Percentiles rank a stretch among this genome's conserved stretches.
Evolutionary conservation across 2,329 filamentous ascomycete species (phyloP).

Genomic region (Fusarium zealandicum): DNA sequence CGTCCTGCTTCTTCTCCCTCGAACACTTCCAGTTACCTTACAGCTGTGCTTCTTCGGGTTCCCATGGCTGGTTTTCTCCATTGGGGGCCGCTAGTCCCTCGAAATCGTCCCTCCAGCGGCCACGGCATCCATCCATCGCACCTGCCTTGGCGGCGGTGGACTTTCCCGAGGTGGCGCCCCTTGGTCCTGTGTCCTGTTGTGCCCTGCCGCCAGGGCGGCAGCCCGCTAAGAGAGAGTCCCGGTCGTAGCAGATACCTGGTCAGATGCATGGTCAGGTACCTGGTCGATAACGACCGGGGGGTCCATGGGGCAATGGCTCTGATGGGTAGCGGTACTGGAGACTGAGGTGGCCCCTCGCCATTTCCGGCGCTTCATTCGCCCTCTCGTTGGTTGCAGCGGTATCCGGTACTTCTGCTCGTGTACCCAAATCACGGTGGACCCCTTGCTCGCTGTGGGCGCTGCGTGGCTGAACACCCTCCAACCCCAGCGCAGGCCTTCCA

Average conservation of each 20-base stretch:
- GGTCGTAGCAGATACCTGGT: slow-evolving; percentile 19
- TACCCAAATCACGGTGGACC: slow-evolving; percentile 34
- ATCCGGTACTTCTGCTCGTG: slow-evolving; percentile 27
- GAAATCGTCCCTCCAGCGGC: slow-evolving; percentile 18
- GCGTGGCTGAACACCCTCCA: slow-evolving; percentile 40
- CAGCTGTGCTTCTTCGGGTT: slow-evolving; percentile 21
- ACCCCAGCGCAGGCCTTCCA: slow-evolving; percentile 26
- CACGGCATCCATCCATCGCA: slow-evolving; percentile 10
- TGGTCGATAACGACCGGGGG: slow-evolving; percentile 8
- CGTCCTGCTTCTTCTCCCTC: slow-evolving; percentile 4
- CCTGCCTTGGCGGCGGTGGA: slow-evolving; percentile 22
- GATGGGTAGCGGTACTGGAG: slow-evolving; percentile 30
- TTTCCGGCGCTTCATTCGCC: slow-evolving; percentile 24
- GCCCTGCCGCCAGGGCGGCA: slow-evolving; percentile 23
- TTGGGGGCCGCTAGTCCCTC: slow-evolving; percentile 22
- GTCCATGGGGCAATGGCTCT: slow-evolving; percentile 27
- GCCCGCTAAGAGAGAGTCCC: neutral
- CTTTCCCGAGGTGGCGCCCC: slow-evolving; percentile 33
- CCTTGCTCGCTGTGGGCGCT: slow-evolving; percentile 34
- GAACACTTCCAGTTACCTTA: neutral
- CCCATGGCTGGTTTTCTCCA: slow-evolving; percentile 29
- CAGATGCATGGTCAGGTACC: slow-evolving; percentile 14
- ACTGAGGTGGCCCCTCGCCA: slow-evolving; percentile 31
- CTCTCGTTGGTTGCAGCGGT: slow-evolving; percentile 28
- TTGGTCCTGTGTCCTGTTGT: slow-evolving; percentile 22